Evolutionary conservation across 225 moss, liverwort and hornwort genomes (phyloP).

Genomic region (Thuidium tamariscinum): DNA sequence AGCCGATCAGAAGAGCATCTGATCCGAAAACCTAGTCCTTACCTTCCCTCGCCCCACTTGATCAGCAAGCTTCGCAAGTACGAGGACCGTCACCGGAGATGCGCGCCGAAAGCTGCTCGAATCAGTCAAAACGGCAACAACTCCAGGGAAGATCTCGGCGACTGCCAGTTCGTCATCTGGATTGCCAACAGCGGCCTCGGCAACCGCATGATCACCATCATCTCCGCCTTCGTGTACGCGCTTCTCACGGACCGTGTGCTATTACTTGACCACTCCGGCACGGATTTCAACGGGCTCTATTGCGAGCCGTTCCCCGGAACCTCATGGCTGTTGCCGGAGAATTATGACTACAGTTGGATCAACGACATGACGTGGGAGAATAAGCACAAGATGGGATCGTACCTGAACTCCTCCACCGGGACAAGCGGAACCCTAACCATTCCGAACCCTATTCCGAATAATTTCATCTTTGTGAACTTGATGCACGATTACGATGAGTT

Average conservation of each 20-base stretch:
- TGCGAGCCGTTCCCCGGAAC: constrained; percentile 69
- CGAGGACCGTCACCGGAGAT: constrained; percentile 20
- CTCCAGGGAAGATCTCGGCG: constrained; percentile 4
- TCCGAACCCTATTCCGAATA: constrained; percentile 7
- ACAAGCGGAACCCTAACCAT: background rate
- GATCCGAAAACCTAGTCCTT: constrained; percentile 12
- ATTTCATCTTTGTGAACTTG: constrained; percentile 61
- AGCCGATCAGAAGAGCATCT: constrained; percentile 17
- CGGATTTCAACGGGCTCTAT: constrained; percentile 44
- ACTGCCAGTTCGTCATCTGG: constrained; percentile 41
- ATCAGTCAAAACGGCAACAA: constrained; percentile 22
- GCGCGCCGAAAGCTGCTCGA: background rate
- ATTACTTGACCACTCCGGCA: constrained; percentile 27
- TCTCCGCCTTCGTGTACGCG: constrained; percentile 66
- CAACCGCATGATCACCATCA: constrained; percentile 63
- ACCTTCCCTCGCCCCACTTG: constrained; percentile 14
- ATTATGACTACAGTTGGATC: constrained; percentile 34
- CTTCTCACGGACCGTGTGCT: constrained; percentile 62
- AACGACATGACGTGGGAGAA: constrained; percentile 43
- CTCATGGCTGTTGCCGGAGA: constrained; percentile 57
- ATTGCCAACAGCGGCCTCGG: constrained; percentile 51
- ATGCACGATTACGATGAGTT: constrained; percentile 55
- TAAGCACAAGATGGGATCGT: constrained; percentile 29
- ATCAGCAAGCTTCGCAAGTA: constrained; percentile 29
- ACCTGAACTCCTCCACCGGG: constrained; percentile 1